These are phyloP conservation scores for Gentiana straminea DNA, from an alignment of 257 asterid genomes.

Conservation along the genomic window DNA sequence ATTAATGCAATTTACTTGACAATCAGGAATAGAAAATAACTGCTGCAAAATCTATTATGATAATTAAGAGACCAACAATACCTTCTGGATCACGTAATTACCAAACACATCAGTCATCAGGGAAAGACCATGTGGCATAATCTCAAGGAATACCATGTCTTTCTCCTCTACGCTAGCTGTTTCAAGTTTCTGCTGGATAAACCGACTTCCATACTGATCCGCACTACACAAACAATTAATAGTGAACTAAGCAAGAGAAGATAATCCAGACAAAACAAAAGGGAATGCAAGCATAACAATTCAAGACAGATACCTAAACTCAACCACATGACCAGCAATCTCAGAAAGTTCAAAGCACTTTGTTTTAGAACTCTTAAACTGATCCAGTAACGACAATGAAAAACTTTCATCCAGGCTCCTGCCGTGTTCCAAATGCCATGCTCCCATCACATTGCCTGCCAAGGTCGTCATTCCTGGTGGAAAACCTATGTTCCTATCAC, in stretches of 20 bases:
- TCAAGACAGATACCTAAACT: constrained; percentile 51
- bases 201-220: constrained; percentile 81
- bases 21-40: too few relatives aligned
- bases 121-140: constrained; percentile 62
- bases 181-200: constrained; percentile 85
- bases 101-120: constrained; percentile 87
- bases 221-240: constrained; percentile 33
- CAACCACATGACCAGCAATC: constrained; percentile 81
- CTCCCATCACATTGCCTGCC: constrained; percentile 33
- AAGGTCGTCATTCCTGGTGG: constrained; percentile 36
- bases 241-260: background rate
- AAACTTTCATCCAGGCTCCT: constrained; percentile 34
- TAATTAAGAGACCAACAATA: constrained; percentile 11
- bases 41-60: background rate
- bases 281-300: background rate
- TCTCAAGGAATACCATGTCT: constrained; percentile 69
- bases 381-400: constrained; percentile 52
- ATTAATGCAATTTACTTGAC: background rate
- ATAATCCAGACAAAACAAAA: background rate
- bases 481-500: constrained; percentile 34
- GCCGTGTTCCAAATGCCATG: constrained; percentile 47
- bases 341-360: constrained; percentile 65
- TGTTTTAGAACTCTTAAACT: constrained; percentile 64
- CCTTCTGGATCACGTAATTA: constrained; percentile 87
- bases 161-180: constrained; percentile 57